These are phyloP conservation scores for Penicillium longicatenatum DNA, from an alignment of 495 filamentous ascomycete genomes.

Conservation along the genomic window DNA sequence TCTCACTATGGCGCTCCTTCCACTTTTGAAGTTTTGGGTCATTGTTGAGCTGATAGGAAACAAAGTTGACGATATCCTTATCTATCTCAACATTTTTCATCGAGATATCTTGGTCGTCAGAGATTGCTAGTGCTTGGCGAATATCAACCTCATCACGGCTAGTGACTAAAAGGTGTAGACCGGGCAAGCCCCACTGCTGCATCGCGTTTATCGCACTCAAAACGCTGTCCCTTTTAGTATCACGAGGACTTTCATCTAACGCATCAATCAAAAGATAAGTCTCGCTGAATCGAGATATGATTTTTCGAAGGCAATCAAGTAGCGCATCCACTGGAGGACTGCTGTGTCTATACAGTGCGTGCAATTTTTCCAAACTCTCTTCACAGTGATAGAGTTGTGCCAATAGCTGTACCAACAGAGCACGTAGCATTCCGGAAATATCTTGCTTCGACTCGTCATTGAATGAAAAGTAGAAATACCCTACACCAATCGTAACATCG, in stretches of 20 bases:
- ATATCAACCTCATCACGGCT: slow-evolving; percentile 42
- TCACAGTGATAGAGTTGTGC: slow-evolving; percentile 25
- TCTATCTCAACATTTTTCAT: slow-evolving; percentile 31
- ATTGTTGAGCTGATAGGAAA: slow-evolving; percentile 28
- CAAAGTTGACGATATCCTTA: slow-evolving; percentile 33
- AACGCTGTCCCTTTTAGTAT: slow-evolving; percentile 17
- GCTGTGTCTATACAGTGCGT: not conserved
- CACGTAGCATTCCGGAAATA: slow-evolving; percentile 33
- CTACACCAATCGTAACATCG: slow-evolving; percentile 24
- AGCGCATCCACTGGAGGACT: slow-evolving; percentile 16
- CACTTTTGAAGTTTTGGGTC: slow-evolving; percentile 31
- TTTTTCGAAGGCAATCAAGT: slow-evolving; percentile 14
- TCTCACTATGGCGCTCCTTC: slow-evolving; percentile 27
- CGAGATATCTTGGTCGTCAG: slow-evolving; percentile 13
- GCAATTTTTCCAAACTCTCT: too few species aligned
- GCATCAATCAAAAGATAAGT: slow-evolving; percentile 34
- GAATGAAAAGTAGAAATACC: slow-evolving; percentile 47
- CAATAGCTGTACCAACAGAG: slow-evolving; percentile 39
- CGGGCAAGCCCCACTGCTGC: slow-evolving; percentile 24
- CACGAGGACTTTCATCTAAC: slow-evolving; percentile 29
- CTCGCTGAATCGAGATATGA: slow-evolving; percentile 20
- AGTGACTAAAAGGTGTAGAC: slow-evolving; percentile 40
- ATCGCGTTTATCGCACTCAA: slow-evolving; percentile 26
- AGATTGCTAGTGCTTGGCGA: slow-evolving; percentile 25
- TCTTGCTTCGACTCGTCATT: slow-evolving; percentile 35